Evolutionary conservation across 352 stramenopile genomes (phyloP).

Genomic region (Phytopythium ostracodes): DNA sequence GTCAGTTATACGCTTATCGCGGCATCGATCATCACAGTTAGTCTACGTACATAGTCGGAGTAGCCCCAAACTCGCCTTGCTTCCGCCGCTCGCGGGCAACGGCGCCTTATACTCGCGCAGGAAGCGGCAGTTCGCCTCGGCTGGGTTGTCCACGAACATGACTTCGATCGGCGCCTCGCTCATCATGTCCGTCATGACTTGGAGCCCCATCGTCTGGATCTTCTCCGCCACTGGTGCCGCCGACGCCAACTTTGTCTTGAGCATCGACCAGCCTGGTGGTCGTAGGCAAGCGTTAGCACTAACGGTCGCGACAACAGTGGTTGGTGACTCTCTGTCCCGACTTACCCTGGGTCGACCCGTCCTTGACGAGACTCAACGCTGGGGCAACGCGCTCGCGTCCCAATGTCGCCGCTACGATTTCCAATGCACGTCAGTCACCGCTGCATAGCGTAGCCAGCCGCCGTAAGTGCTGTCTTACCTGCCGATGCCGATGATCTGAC

Average conservation of each 20-base stretch:
- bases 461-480: slow-evolving; percentile 28
- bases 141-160: slow-evolving; percentile 41
- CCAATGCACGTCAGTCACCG: neutral
- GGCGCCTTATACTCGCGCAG: slow-evolving; percentile 50
- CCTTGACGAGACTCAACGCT: slow-evolving; percentile 54
- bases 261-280: slow-evolving; percentile 52
- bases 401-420: slow-evolving; percentile 32
- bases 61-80: slow-evolving; percentile 25
- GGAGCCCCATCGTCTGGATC: slow-evolving; percentile 70
- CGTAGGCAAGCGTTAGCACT: too few species aligned
- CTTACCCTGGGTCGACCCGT: slow-evolving; percentile 60
- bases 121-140: slow-evolving; percentile 40
- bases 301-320: too few species aligned
- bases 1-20: too few species aligned
- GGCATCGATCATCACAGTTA: neutral
- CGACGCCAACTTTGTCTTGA: slow-evolving; percentile 72
- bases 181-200: slow-evolving; percentile 68
- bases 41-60: slow-evolving; percentile 48
- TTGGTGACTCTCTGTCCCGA: too few species aligned
- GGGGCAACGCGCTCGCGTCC: slow-evolving; percentile 46
- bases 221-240: slow-evolving; percentile 68
- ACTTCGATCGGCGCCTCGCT: slow-evolving; percentile 59
- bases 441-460: too few species aligned
- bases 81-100: slow-evolving; percentile 9
- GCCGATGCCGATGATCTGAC: slow-evolving; percentile 68